These are phyloP conservation scores for Cordyceps tenuipes DNA, from an alignment of 2,329 filamentous ascomycete species.

Conservation along the genomic window DNA sequence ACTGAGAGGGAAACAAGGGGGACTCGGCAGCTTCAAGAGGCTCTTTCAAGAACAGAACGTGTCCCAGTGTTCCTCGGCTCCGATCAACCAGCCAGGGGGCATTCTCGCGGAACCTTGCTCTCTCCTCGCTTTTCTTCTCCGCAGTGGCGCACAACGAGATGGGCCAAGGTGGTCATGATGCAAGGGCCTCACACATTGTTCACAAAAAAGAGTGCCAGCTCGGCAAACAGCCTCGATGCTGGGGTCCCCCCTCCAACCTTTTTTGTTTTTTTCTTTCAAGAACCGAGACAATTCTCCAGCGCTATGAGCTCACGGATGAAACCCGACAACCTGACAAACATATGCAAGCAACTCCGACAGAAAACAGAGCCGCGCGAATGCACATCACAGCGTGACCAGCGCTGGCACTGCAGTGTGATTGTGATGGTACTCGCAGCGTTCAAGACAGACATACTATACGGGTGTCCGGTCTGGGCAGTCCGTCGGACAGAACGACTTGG, in stretches of 20 bases:
- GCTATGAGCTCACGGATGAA: neutral
- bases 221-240: neutral
- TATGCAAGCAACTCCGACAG: neutral
- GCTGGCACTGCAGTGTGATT: neutral
- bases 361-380: neutral
- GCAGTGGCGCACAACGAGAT: slow-evolving; percentile 4
- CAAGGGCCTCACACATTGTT: slow-evolving; percentile 1
- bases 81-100: slow-evolving; percentile 9
- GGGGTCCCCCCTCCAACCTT: neutral
- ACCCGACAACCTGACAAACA: neutral
- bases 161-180: neutral
- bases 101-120: slow-evolving; percentile 3
- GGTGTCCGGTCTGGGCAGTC: neutral
- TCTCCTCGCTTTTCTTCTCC: slow-evolving; percentile 7
- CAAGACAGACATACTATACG: neutral
- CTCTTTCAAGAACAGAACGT: neutral
- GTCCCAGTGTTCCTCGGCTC: neutral
- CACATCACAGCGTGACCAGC: neutral
- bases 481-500: neutral
- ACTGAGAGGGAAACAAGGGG: neutral
- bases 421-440: neutral
- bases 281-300: neutral
- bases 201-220: neutral
- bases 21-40: neutral
- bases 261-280: neutral